Base-by-base conservation (phyloP, 2,329 filamentous ascomycete genomes). In the Ceratocystis cubensis region DNA sequence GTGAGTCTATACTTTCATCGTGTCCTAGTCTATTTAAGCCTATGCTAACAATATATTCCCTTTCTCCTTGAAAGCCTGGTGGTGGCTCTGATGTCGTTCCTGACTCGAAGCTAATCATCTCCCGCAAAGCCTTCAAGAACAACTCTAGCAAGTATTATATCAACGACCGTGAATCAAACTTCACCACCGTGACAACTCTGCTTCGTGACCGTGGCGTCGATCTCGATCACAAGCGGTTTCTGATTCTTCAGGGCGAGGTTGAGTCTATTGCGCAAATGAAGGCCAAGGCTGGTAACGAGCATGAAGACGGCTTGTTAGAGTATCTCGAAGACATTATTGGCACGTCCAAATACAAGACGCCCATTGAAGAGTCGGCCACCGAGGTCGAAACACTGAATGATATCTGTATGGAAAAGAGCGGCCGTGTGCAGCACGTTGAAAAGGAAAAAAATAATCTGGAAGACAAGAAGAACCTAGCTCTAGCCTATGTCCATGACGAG, bases 191-290 rank as follows among this genome's bases (percentile, higher is more conserved):
- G 33, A 96, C 92, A 0, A 90, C 87, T 0, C 80, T 99, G 15
- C 83, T 99, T 7, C 88, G 88, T 67, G 91, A 91, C 25, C 86
- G 89, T 28, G 95, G 94, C 1, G 89, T 99, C 17, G 94, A 99
- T 77, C 81, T 99, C 25, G 94, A 99, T 73, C 94, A 99, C 78
- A 99, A 99, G 78, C 89, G 94, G 68, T 99, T 99, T 77, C 78
- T 99, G 65, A 99, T 99, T 73, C 79, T 99, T 10, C 94, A 99
- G 75, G 94, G 94, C 73, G 94, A 99, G 75, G 94, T 99, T 68
- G 94, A 99, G 75, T 96, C 93, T 0, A 99, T 99, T 73, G 93
- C 94, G 5, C 94, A 97, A 76, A 99, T 99, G 94, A 99, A 99
- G 76, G 82, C 95, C 20, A 99, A 99, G 75, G 94, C 95, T 3